These are phyloP conservation scores for Cynara cardunculus DNA, from an alignment of 129 eudicot species.

Conservation along the genomic window DNA sequence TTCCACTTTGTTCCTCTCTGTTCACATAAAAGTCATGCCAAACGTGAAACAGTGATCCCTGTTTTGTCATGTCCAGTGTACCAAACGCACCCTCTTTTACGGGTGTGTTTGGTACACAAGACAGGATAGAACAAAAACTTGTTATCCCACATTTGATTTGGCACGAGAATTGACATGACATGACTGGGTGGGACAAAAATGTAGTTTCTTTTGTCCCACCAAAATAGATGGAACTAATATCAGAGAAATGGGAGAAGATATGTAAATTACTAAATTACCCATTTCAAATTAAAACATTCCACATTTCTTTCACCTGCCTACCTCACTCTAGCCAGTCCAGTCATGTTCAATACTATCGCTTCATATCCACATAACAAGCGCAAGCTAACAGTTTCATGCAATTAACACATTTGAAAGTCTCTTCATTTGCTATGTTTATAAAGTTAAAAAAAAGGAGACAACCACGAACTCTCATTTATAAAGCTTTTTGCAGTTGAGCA, in stretches of 20 bases:
- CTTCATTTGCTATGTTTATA: conserved; percentile 1
- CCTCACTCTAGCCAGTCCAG: background rate
- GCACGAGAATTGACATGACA: background rate
- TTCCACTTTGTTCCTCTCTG: too few species aligned
- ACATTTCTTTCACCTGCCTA: background rate
- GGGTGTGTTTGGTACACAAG: background rate
- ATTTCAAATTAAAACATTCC: background rate
- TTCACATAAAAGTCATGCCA: too few species aligned
- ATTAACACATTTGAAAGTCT: background rate
- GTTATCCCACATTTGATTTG: background rate
- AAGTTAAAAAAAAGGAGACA: background rate
- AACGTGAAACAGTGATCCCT: too few species aligned
- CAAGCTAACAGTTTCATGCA: background rate
- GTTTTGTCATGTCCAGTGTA: too few species aligned
- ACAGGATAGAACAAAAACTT: background rate
- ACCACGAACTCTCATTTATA: background rate
- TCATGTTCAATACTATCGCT: background rate
- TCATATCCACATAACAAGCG: background rate
- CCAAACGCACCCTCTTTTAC: background rate
- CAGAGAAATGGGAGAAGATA: background rate
- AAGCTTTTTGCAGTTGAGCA: background rate
- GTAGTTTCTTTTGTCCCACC: background rate
- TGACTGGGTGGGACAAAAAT: background rate
- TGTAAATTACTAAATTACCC: background rate
- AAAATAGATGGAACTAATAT: background rate